Base-by-base conservation (phyloP, 2,329 filamentous ascomycete species). In the Pestalotiopsis sp. region DNA sequence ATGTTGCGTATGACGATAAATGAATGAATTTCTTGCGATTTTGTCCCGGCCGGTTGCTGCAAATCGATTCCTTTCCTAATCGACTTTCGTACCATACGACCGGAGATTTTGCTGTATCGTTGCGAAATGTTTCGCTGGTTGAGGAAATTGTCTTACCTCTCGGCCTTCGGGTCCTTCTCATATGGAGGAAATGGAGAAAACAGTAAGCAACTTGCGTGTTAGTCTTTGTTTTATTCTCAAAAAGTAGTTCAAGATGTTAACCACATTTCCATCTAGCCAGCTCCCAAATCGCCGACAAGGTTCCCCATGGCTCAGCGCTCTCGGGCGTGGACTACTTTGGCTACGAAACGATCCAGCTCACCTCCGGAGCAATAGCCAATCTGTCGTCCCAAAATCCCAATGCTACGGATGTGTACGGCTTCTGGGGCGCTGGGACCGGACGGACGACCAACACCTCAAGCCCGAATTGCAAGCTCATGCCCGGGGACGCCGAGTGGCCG, bases 401-500 rank as follows among this genome's bases (percentile, higher is more conserved):
- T 35, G 20, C 6, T 13, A 13, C 22, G 13, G 3, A n/a, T 6
- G 7, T 13, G 7, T 58, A 26, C 56, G 56, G 24, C 13, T 58
- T 35, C 22, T 13, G n/a, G 13, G 24, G 11, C 26, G 10, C 13
- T 26, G 17, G 24, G 4, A 30, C 22, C 14, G 20, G 11, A 26
- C 56, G 22, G 26, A 30, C 22, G 13, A 11, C 20, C 13, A 58
- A 58, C 56, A 35, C 9, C 22, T 58, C 22, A 3, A 35, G 17
- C 13, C 61, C 48, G 4, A 22, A 68, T 35, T 81, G 79, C 72
- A 81, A 80, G 66, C 75, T 73, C 0, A 78, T 76, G 20, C 78
- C 78, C 1, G 77, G 77, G 3, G 78, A 81, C 7, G 14, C 56
- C 2, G 57, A 72, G 1, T 81, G 76, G 73, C 79, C 79, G 0